These are phyloP conservation scores for Withania somnifera DNA, from an alignment of 305 asterid genomes.

Conservation along the genomic window DNA sequence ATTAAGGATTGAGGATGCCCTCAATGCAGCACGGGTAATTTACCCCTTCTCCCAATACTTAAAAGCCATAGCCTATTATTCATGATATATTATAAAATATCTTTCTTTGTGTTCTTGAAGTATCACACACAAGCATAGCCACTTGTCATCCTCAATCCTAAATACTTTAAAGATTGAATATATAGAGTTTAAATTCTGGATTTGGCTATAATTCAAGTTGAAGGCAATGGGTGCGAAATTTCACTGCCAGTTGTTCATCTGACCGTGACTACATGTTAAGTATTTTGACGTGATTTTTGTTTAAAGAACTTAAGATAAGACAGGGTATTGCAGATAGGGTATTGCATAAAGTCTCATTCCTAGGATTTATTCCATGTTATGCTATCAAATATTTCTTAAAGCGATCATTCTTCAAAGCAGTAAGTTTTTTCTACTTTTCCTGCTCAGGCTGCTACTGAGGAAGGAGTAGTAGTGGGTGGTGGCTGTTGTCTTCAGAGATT, in stretches of 20 bases:
- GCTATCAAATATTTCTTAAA: not conserved
- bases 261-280: not conserved
- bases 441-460: slow-evolving; percentile 68
- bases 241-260: not conserved
- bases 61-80: not conserved
- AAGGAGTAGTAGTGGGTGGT: slow-evolving; percentile 81
- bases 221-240: not conserved
- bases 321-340: not conserved
- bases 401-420: not conserved
- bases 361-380: not conserved
- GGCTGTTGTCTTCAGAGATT: slow-evolving; percentile 74
- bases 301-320: not conserved
- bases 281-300: not conserved
- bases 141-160: not conserved
- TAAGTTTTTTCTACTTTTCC: not conserved
- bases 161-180: too few relatives aligned
- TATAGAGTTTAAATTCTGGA: too few relatives aligned
- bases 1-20: slow-evolving; percentile 71
- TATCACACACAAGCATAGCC: not conserved
- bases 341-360: not conserved
- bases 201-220: not conserved
- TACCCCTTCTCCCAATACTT: not conserved
- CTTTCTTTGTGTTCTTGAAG: not conserved
- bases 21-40: slow-evolving; percentile 79
- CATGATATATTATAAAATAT: not conserved